Base-by-base conservation (phyloP, 106 monocot species). In the Dioscorea alata region DNA sequence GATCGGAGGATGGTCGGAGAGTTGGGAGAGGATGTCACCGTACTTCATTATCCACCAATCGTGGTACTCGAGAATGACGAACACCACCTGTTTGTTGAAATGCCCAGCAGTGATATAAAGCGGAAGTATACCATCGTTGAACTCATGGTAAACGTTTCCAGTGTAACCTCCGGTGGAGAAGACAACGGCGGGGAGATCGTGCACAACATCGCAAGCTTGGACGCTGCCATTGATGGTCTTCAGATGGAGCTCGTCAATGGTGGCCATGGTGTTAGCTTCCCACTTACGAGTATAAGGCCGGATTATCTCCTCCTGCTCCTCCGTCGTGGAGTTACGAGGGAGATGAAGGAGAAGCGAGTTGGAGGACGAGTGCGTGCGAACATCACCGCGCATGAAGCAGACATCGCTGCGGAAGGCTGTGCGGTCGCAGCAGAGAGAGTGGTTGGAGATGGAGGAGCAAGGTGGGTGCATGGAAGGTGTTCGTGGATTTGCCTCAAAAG, bases 161-260 rank as follows among this genome's bases (percentile, higher is more conserved):
- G 96, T 96, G 84, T 96, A 96, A 5, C 96, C 96, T 31, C 92
- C 96, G 4, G 96, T 84, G 16, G 89, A 96, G 77, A 96, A 92
- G 21, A 96, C 74, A 7, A 96, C 64, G 12, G 88, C 95, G 2
- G 95, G 88, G 1, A 81, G 86, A 16, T 70, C 72, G 53, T 96
- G 88, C 12, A n/a, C 33, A 14, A 96, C 84, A 23, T 84, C 82
- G 72, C 95, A 96, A 12, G 8, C 49, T 53, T 16, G 66, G 57
- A 48, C 20, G 34, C 6, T 16, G 42, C 31, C 70, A 22, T 35
- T 1, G 57, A 48, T 9, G 24, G 59, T 23, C 8, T 61, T 42
- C 2, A 75, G 71, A 9, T 57, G 75, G 23, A 83, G 72, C 78
- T 86, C 86, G 48, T 77, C 78, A 65, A 86, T 72, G n/a, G 77